Conservation (phyloP, 768 basidiomycete species). For the Tylopilus intermedius region DNA sequence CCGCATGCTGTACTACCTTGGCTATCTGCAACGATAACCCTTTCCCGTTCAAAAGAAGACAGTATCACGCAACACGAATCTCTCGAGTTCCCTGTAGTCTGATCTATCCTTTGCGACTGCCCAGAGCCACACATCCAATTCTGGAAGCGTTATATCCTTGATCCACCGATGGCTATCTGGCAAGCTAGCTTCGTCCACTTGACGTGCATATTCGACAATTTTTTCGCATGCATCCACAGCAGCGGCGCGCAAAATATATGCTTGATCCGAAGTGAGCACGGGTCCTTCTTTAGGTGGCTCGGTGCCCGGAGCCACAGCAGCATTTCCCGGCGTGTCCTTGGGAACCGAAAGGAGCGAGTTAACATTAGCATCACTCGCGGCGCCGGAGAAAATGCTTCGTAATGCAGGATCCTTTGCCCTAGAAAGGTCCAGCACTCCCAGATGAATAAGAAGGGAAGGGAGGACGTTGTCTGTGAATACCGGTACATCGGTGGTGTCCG, state of each 20-base stretch:
- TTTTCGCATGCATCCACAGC: constrained; percentile 75
- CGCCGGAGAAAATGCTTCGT: constrained; percentile 45
- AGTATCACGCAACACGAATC: constrained; percentile 65
- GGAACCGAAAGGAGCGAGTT: constrained; percentile 36
- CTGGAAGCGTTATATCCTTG: constrained; percentile 50
- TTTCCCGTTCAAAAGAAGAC: constrained; percentile 52
- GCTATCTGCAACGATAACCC: background rate
- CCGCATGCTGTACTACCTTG: background rate
- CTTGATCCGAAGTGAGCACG: constrained; percentile 52
- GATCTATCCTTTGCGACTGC: constrained; percentile 70
- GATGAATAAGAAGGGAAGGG: constrained; percentile 74
- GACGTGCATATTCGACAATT: constrained; percentile 52
- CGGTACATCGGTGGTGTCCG: constrained; percentile 53
- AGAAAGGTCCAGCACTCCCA: constrained; percentile 70
- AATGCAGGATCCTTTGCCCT: constrained; percentile 37
- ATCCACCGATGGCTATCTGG: constrained; percentile 43
- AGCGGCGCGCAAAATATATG: constrained; percentile 71
- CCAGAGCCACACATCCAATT: constrained; percentile 80
- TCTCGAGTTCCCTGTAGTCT: constrained; percentile 61
- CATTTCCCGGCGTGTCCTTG: constrained; percentile 8
- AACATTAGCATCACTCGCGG: constrained; percentile 37
- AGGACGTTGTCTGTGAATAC: constrained; percentile 79
- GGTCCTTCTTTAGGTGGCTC: constrained; percentile 45
- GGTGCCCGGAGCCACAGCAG: constrained; percentile 7
- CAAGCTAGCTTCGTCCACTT: constrained; percentile 18